Conservation (phyloP, 148 eudicot genomes). For the Heliamphora exappendiculata region DNA sequence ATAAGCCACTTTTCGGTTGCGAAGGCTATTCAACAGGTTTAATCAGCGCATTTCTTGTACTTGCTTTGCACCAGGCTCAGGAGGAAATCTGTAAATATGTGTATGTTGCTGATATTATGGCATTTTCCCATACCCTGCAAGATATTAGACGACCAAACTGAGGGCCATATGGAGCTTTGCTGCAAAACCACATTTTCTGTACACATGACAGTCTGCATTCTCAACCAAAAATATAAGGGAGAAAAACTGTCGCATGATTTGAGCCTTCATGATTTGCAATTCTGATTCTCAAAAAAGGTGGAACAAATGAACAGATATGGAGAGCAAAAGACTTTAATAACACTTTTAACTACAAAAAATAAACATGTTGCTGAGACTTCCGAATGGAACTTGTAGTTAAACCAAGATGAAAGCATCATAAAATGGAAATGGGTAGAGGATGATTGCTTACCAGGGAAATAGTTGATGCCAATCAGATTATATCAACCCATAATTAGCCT, state of each 20-base stretch:
- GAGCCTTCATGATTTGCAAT: background rate
- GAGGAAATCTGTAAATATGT: conserved; percentile 83
- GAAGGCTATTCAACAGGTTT: conserved; percentile 13
- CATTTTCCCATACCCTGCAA: conserved; percentile 89
- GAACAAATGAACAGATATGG: background rate
- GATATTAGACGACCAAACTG: background rate
- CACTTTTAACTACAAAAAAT: background rate
- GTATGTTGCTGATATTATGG: conserved; percentile 91
- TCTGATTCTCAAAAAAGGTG: background rate
- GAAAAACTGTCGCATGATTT: background rate
- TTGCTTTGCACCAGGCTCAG: conserved; percentile 48
- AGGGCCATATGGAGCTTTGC: background rate
- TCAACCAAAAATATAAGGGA: background rate
- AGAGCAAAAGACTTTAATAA: background rate
- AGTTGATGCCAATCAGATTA: too few species aligned
- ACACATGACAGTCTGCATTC: background rate
- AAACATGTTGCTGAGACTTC: background rate
- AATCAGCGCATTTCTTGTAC: conserved; percentile 23
- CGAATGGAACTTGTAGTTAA: background rate
- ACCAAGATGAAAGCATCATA: background rate
- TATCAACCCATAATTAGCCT: too few species aligned
- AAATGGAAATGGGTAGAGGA: background rate
- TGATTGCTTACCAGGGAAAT: conserved; percentile 72
- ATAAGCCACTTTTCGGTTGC: background rate
- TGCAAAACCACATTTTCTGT: background rate